phyloP scores from a whole-genome alignment of 805 yeast genomes.

The Hanseniaspora hatyaiensis region DNA sequence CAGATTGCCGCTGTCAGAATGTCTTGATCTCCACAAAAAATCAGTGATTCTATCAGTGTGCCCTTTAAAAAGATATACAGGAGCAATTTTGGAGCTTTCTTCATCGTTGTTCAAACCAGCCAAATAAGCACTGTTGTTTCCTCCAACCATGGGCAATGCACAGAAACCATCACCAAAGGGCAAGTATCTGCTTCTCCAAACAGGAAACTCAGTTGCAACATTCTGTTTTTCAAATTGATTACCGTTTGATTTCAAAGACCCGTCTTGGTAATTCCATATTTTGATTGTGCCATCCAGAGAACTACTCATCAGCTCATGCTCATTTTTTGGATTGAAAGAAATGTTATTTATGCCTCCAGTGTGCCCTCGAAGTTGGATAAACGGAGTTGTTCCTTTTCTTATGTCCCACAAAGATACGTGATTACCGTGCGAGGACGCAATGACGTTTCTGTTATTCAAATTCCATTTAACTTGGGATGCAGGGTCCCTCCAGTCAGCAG shows the following conservation, averaged over 20 bases:
- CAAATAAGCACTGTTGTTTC: constrained; percentile 40
- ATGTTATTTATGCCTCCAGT: constrained; percentile 79
- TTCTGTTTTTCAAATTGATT: constrained; percentile 30
- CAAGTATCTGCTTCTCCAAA: constrained; percentile 73
- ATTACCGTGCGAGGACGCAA: constrained; percentile 81
- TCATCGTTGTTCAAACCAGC: constrained; percentile 24
- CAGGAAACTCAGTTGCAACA: constrained; percentile 67
- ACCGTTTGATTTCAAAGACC: constrained; percentile 34
- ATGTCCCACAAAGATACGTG: constrained; percentile 78
- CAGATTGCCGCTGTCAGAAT: constrained; percentile 30
- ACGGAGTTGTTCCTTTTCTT: constrained; percentile 68
- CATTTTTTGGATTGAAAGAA: constrained; percentile 58
- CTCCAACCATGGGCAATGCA: constrained; percentile 83
- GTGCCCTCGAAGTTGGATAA: constrained; percentile 61
- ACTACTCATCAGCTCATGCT: constrained; percentile 59
- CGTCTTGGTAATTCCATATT: constrained; percentile 57
- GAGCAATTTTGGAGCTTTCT: constrained; percentile 33
- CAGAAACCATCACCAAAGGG: constrained; percentile 87
- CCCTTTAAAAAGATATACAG: constrained; percentile 57
- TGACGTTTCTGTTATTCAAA: constrained; percentile 54
- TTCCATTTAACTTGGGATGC: constrained; percentile 96
- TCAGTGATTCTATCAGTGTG: constrained; percentile 80
- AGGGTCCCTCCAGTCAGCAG: constrained; percentile 93
- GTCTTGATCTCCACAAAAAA: constrained; percentile 72
- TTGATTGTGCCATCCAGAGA: constrained; percentile 79